Evolutionary conservation across 2,329 filamentous ascomycete species (phyloP).

Genomic region (Mycocentrospora acerina): DNA sequence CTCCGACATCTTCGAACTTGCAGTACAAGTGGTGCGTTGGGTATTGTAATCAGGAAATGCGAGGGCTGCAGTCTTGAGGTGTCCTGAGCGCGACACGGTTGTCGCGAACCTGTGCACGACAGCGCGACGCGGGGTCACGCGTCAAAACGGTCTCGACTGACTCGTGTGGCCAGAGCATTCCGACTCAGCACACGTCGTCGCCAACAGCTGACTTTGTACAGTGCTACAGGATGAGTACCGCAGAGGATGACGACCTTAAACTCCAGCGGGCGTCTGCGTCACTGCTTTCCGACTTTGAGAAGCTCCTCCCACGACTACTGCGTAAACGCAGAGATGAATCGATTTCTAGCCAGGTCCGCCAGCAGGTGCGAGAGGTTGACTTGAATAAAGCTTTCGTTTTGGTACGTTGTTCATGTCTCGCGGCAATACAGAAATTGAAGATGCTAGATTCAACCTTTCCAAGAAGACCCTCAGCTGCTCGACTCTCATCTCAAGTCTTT

Average conservation of each 20-base stretch:
- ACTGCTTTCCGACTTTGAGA: conserved; percentile 32
- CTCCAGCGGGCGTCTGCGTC: conserved; percentile 46
- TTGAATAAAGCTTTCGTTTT: conserved; percentile 42
- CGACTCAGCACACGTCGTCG: conserved; percentile 1
- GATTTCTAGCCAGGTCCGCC: conserved; percentile 32
- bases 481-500: conserved; percentile 79
- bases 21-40: conserved; percentile 1
- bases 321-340: conserved; percentile 34
- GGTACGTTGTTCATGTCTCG: conserved; percentile 15
- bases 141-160: conserved; percentile 27
- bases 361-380: conserved; percentile 42
- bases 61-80: background rate
- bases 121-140: conserved; percentile 34
- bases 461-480: conserved; percentile 91
- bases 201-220: conserved; percentile 3
- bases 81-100: conserved; percentile 1
- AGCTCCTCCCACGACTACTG: conserved; percentile 39
- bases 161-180: conserved; percentile 21
- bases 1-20: conserved; percentile 46
- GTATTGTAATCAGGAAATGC: background rate
- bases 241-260: conserved; percentile 50
- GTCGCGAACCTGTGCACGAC: conserved; percentile 10
- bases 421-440: conserved; percentile 1
- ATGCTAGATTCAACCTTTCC: conserved; percentile 74
- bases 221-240: conserved; percentile 32